Evolutionary conservation across 106 monocot species (phyloP).

Genomic region (Dendrobium catenatum): DNA sequence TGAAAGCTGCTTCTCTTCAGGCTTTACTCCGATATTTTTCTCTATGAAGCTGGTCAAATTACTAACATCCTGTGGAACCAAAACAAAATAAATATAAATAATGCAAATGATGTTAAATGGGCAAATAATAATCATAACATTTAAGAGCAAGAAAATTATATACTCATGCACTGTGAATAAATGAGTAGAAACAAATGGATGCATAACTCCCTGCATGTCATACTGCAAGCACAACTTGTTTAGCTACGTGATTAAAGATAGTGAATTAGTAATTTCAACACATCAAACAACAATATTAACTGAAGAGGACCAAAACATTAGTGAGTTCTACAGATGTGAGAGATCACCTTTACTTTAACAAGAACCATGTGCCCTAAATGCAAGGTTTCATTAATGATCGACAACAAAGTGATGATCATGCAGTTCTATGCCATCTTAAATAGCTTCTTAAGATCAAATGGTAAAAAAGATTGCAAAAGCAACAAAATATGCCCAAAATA

Average conservation of each 20-base stretch:
- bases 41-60: conserved; percentile 78
- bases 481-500: not conserved
- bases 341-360: not conserved
- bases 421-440: not conserved
- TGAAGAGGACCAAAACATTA: not conserved
- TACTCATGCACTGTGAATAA: not conserved
- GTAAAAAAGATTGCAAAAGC: not conserved
- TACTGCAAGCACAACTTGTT: not conserved
- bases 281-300: not conserved
- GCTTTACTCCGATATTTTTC: conserved; percentile 60
- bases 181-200: not conserved
- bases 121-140: not conserved
- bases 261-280: not conserved
- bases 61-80: conserved; percentile 57
- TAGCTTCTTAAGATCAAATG: not conserved
- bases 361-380: not conserved
- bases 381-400: not conserved
- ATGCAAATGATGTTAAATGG: not conserved
- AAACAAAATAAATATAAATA: not conserved
- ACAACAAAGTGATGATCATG: not conserved
- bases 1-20: conserved; percentile 97
- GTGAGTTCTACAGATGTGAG: not conserved
- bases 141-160: not conserved
- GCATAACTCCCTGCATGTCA: not conserved
- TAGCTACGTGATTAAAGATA: not conserved